phyloP scores from a whole-genome alignment of 768 basidiomycete species.

The Lentinus brumalis region DNA sequence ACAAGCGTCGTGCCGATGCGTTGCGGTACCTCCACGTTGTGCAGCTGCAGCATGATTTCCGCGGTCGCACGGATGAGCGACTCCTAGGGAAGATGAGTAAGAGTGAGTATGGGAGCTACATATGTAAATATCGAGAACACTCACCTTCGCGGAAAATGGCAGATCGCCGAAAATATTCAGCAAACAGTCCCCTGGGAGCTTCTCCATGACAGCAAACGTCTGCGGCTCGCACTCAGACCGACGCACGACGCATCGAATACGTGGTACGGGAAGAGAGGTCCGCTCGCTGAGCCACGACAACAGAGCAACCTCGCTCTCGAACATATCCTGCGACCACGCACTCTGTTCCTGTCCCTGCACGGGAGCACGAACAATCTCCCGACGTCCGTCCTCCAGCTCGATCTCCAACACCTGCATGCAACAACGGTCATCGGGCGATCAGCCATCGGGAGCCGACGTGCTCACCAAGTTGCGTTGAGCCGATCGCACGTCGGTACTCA shows the following conservation, averaged over 20 bases:
- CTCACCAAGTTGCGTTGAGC: too few relatives aligned
- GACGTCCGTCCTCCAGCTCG: constrained; percentile 1
- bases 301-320: constrained; percentile 6
- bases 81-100: background rate
- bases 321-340: background rate
- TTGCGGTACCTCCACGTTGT: constrained; percentile 8
- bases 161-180: background rate
- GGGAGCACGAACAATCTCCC: background rate
- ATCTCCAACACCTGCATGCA: background rate
- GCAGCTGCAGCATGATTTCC: background rate
- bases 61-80: constrained; percentile 4
- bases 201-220: background rate
- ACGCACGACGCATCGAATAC: background rate
- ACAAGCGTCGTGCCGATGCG: background rate
- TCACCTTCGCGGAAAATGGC: background rate
- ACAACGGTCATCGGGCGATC: background rate
- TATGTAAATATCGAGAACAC: too few relatives aligned
- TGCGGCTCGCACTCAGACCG: background rate
- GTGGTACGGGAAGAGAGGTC: background rate
- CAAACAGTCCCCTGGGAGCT: background rate
- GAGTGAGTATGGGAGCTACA: background rate
- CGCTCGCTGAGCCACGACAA: constrained; percentile 9
- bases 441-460: background rate
- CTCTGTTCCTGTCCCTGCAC: background rate
- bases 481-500: too few relatives aligned